Evolutionary conservation across 768 basidiomycete species (phyloP).

Genomic region (Lactarius tabidus): DNA sequence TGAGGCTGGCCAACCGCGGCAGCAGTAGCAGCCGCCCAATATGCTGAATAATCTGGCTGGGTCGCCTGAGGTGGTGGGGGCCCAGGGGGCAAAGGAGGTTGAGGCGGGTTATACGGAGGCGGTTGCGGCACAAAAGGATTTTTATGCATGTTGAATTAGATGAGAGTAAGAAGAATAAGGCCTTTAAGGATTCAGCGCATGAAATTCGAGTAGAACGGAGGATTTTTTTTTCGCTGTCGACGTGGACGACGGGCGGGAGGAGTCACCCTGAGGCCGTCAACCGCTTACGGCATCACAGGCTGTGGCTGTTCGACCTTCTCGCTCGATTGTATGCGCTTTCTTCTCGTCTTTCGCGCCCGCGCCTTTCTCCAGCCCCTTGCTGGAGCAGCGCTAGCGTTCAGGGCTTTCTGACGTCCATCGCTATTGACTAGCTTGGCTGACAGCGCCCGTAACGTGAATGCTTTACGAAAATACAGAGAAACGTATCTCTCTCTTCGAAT

Average conservation of each 20-base stretch:
- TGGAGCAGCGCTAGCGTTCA: not conserved
- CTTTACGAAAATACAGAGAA: not conserved
- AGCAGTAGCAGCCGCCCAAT: slow-evolving; percentile 64
- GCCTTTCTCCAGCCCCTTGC: not conserved
- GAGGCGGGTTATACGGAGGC: slow-evolving; percentile 56
- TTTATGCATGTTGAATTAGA: slow-evolving; percentile 59
- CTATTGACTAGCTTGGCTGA: not conserved
- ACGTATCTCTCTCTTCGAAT: not conserved
- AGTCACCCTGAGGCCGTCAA: slow-evolving; percentile 3
- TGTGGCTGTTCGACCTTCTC: not conserved
- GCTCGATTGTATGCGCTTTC: not conserved
- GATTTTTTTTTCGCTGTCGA: slow-evolving; percentile 12
- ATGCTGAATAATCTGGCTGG: slow-evolving; percentile 71
- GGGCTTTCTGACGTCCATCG: not conserved
- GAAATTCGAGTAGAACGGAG: slow-evolving; percentile 5
- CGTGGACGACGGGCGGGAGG: slow-evolving; percentile 17
- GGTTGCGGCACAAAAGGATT: slow-evolving; percentile 76
- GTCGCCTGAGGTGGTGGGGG: slow-evolving; percentile 66
- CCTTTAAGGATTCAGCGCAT: slow-evolving; percentile 21
- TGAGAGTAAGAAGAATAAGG: slow-evolving; percentile 22
- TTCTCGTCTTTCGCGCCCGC: not conserved
- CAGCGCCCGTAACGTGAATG: not conserved
- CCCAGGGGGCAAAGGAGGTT: slow-evolving; percentile 77
- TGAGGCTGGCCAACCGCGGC: slow-evolving; percentile 50
- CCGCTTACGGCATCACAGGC: slow-evolving; percentile 18